These are phyloP conservation scores for Cadophora luteo-olivacea DNA, from an alignment of 2,329 filamentous ascomycete species.

Conservation along the genomic window DNA sequence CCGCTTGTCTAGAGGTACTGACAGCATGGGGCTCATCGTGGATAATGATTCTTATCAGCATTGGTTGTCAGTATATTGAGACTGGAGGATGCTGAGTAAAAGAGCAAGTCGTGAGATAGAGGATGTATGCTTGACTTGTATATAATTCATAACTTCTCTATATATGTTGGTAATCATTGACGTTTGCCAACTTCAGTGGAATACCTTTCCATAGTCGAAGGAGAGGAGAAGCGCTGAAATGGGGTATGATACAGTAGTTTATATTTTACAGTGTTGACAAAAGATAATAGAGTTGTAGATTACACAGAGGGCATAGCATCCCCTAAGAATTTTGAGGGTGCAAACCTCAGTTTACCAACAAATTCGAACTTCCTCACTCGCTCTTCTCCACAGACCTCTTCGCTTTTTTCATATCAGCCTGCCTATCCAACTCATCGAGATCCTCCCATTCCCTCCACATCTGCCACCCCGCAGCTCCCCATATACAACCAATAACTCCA, in stretches of 20 bases:
- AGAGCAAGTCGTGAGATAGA: too few species aligned
- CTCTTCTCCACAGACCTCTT: not conserved
- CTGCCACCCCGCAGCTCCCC: not conserved
- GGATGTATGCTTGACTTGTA: not conserved
- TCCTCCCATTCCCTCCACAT: not conserved
- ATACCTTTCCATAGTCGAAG: too few species aligned
- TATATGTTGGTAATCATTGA: not conserved
- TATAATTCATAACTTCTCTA: not conserved
- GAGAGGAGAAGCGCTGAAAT: not conserved
- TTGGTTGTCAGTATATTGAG: too few species aligned
- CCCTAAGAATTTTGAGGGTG: too few species aligned
- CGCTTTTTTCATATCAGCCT: not conserved
- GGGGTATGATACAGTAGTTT: not conserved
- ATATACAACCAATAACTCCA: not conserved
- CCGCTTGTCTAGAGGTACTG: too few species aligned
- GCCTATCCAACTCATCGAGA: not conserved
- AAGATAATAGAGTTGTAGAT: not conserved
- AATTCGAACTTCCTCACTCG: not conserved
- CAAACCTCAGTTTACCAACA: too few species aligned
- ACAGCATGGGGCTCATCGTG: too few species aligned
- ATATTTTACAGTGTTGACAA: not conserved
- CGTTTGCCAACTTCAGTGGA: too few species aligned
- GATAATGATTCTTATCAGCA: too few species aligned
- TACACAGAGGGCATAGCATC: not conserved
- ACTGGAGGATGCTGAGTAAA: too few species aligned